Evolutionary conservation across 2,329 filamentous ascomycete species (phyloP).

Genomic region (Diaporthe sp.): DNA sequence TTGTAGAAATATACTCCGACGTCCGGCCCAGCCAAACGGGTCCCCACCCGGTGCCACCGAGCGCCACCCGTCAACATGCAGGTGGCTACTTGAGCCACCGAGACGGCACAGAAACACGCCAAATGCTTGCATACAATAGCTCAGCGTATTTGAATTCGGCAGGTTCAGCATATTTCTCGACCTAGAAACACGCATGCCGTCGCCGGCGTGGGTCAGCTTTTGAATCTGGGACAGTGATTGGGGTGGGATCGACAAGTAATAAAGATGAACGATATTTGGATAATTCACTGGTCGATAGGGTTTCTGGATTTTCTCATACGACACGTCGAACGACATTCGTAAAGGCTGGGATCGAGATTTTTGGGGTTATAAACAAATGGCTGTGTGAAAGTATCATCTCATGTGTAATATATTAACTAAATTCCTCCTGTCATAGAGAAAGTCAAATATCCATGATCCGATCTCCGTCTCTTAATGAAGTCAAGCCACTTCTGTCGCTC

Average conservation of each 20-base stretch:
- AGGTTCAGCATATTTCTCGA: too few relatives aligned
- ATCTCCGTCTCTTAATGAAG: too few relatives aligned
- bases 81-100: not conserved
- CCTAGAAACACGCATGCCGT: too few relatives aligned
- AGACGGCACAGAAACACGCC: not conserved
- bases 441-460: not conserved
- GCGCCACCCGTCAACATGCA: not conserved
- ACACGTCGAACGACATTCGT: not conserved
- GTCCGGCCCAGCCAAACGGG: not conserved
- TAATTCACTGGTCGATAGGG: too few relatives aligned
- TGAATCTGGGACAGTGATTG: not conserved
- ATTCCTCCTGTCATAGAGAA: not conserved
- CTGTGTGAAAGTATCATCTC: not conserved
- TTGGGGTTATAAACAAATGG: not conserved
- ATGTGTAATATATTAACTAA: not conserved
- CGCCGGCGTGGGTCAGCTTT: fast-evolving
- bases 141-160: too few relatives aligned
- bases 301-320: too few relatives aligned
- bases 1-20: not conserved
- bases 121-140: too few relatives aligned
- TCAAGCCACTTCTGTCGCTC: not conserved
- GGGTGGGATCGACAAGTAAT: not conserved
- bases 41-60: not conserved
- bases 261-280: not conserved
- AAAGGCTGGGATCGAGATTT: not conserved